Conservation (phyloP, 305 asterid species). For the Fraxinus xanthoxyloides region DNA sequence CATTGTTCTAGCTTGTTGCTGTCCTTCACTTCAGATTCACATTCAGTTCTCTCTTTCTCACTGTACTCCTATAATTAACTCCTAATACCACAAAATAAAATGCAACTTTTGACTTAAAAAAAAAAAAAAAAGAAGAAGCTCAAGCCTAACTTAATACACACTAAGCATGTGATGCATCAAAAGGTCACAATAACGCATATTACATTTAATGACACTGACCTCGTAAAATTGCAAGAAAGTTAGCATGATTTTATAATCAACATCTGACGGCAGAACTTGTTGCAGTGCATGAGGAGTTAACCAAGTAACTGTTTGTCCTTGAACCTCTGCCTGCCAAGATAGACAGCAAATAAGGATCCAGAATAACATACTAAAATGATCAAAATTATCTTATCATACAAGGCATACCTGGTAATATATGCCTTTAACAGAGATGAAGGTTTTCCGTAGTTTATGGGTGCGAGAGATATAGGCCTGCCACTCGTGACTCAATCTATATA, state of each 20-base stretch:
- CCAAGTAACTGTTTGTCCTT: slow-evolving; percentile 95
- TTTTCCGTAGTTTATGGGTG: slow-evolving; percentile 82
- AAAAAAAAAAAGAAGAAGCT: no score
- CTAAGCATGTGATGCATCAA: neutral
- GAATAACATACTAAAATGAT: slow-evolving; percentile 7
- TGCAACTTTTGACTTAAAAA: neutral
- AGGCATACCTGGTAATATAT: slow-evolving; percentile 78
- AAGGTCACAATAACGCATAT: neutral
- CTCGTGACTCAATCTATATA: slow-evolving; percentile 86
- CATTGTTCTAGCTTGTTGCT: neutral
- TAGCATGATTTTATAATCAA: slow-evolving; percentile 81
- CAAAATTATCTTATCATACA: neutral
- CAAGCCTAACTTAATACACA: neutral
- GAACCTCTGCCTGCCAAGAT: slow-evolving; percentile 72
- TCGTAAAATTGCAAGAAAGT: slow-evolving; percentile 93
- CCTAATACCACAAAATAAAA: neutral
- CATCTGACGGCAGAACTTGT: slow-evolving; percentile 86
- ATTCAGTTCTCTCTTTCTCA: neutral
- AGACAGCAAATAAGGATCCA: neutral
- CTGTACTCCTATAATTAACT: neutral
- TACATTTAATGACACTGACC: slow-evolving; percentile 38
- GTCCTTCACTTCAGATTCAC: neutral
- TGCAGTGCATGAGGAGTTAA: slow-evolving; percentile 96
- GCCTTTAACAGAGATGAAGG: slow-evolving; percentile 94
- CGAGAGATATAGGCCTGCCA: slow-evolving; percentile 95